Evolutionary conservation across 352 stramenopile genomes (phyloP).

Genomic region (Phytophthora sp.): DNA sequence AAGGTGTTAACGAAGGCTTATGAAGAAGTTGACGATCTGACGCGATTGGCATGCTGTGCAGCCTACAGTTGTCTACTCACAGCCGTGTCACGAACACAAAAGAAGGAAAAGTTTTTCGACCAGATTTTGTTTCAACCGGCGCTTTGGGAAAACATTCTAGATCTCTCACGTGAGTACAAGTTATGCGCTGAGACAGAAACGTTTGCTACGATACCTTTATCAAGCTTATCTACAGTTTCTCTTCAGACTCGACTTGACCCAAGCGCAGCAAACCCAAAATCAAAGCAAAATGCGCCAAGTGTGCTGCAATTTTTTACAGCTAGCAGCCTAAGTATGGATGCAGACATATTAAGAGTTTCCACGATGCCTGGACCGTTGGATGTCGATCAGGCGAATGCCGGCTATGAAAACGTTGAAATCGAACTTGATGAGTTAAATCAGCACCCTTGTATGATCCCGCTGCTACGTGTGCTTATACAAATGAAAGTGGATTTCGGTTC

Average conservation of each 20-base stretch:
- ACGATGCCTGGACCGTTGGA: slow-evolving; percentile 16
- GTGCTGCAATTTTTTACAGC: slow-evolving; percentile 72
- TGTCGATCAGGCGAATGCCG: slow-evolving; percentile 23
- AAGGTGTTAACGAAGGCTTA: slow-evolving; percentile 71
- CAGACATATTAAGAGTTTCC: slow-evolving; percentile 29
- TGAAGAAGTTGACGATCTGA: slow-evolving; percentile 37
- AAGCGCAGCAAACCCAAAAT: slow-evolving; percentile 6
- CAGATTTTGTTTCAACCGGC: slow-evolving; percentile 83
- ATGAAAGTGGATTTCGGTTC: slow-evolving; percentile 78
- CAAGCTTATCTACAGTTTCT: slow-evolving; percentile 40
- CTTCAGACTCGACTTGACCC: slow-evolving; percentile 33
- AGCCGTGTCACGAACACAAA: slow-evolving; percentile 81
- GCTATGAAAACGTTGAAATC: slow-evolving; percentile 56
- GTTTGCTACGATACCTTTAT: slow-evolving; percentile 64
- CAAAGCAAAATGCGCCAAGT: slow-evolving; percentile 28
- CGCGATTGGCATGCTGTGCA: slow-evolving; percentile 58
- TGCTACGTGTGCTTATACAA: slow-evolving; percentile 74
- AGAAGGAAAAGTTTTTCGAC: slow-evolving; percentile 88
- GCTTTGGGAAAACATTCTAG: slow-evolving; percentile 76
- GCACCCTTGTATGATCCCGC: slow-evolving; percentile 76
- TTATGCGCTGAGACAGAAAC: slow-evolving; percentile 57
- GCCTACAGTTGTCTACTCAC: slow-evolving; percentile 81
- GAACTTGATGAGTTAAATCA: slow-evolving; percentile 81
- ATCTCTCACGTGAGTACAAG: slow-evolving; percentile 44
- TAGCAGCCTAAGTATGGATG: slow-evolving; percentile 72